phyloP scores from a whole-genome alignment of 495 filamentous ascomycete genomes.

The Pyrenopolyporus hunteri region DNA sequence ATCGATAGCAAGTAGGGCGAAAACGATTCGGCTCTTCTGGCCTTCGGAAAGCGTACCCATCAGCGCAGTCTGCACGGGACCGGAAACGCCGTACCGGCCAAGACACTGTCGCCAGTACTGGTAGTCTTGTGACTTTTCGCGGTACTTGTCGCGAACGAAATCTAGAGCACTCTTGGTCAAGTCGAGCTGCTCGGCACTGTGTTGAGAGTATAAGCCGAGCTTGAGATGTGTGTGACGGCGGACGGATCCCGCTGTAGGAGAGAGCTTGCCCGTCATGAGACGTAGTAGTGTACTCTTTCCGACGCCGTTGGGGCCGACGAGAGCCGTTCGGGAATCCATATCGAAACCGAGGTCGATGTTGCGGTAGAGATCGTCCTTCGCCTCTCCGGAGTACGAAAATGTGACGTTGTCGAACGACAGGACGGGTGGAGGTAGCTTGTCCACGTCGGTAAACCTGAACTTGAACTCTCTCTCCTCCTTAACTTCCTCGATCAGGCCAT shows the following conservation, averaged over 20 bases:
- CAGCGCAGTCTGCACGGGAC: conserved; percentile 91
- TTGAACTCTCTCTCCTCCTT: conserved; percentile 87
- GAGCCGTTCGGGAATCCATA: conserved; percentile 97
- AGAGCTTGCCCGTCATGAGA: conserved; percentile 96
- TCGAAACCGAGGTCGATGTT: conserved; percentile 97
- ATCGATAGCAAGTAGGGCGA: conserved; percentile 95
- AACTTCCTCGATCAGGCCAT: conserved; percentile 95
- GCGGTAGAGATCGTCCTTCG: conserved; percentile 91
- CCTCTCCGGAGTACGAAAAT: conserved; percentile 93
- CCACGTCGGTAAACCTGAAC: conserved; percentile 98
- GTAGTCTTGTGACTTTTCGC: conserved; percentile 89
- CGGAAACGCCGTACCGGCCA: conserved; percentile 87
- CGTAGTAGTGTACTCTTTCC: conserved; percentile 98
- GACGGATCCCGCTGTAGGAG: conserved; percentile 80
- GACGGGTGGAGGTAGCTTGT: conserved; percentile 96
- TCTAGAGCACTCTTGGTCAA: conserved; percentile 97
- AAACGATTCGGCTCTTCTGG: conserved; percentile 97
- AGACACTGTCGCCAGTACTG: conserved; percentile 99
- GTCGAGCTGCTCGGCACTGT: conserved; percentile 97
- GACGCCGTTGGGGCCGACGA: conserved; percentile 98
- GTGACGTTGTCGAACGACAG: conserved; percentile 96
- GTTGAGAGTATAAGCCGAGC: conserved; percentile 95
- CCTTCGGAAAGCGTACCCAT: conserved; percentile 98
- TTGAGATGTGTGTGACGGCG: conserved; percentile 96
- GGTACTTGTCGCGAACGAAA: conserved; percentile 96